phyloP scores from a whole-genome alignment of 1,284 basidiomycete species.

The Thelephora terrestris region DNA sequence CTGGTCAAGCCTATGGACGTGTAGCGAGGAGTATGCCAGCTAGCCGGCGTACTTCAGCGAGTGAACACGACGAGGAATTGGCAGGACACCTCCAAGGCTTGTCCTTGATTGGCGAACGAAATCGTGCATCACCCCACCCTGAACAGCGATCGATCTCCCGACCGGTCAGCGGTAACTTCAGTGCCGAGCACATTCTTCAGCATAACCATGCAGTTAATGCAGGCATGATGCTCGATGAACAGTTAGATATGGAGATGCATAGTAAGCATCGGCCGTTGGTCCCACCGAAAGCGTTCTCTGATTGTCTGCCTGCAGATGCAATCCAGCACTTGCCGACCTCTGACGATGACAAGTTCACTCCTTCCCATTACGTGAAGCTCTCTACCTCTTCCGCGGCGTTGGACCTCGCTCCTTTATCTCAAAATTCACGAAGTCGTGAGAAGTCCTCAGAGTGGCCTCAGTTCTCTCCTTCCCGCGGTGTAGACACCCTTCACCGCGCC shows the following conservation, averaged over 20 bases:
- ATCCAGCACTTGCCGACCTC: slow-evolving; percentile 88
- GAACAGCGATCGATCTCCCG: slow-evolving; percentile 35
- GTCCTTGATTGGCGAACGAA: slow-evolving; percentile 50
- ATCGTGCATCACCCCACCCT: slow-evolving; percentile 25
- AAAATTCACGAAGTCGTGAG: slow-evolving; percentile 61
- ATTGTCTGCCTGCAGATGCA: slow-evolving; percentile 47
- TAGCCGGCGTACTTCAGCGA: slow-evolving; percentile 72
- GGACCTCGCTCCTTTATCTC: slow-evolving; percentile 84
- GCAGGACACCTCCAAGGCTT: slow-evolving; percentile 64
- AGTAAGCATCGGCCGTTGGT: slow-evolving; percentile 41
- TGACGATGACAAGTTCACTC: slow-evolving; percentile 79
- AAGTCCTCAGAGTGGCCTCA: slow-evolving; percentile 92
- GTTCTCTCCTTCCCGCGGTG: slow-evolving; percentile 57
- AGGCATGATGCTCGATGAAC: slow-evolving; percentile 83
- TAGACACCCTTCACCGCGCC: slow-evolving; percentile 42
- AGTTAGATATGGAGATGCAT: slow-evolving; percentile 80
- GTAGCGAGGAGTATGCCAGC: slow-evolving; percentile 82
- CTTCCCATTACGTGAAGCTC: slow-evolving; percentile 50
- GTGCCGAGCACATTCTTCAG: slow-evolving; percentile 42
- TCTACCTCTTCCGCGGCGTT: slow-evolving; percentile 87
- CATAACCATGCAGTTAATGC: slow-evolving; percentile 61
- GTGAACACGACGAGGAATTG: slow-evolving; percentile 70
- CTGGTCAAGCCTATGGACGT: slow-evolving; percentile 42
- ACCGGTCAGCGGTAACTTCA: slow-evolving; percentile 34
- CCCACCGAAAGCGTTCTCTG: slow-evolving; percentile 8